Percentiles rank a stretch among this genome's conserved stretches.
phyloP scores from a whole-genome alignment of 2,329 filamentous ascomycete genomes.

The Fusarium citri region DNA sequence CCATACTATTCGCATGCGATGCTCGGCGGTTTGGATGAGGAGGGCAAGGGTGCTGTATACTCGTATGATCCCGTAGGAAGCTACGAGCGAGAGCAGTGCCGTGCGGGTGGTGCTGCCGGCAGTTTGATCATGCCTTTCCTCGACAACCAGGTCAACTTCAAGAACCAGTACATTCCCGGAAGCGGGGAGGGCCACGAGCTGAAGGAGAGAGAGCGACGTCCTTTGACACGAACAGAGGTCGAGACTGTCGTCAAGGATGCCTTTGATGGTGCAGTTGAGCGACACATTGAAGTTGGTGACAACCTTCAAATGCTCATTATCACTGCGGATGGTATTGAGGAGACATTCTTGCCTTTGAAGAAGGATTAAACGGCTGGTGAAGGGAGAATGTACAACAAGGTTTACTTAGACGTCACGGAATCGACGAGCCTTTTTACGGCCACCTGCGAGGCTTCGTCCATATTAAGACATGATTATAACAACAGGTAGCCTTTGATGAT shows the following conservation, averaged over 20 bases:
- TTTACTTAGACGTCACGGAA: conserved; percentile 43
- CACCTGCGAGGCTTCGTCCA: neutral
- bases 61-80: conserved; percentile 98
- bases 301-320: conserved; percentile 95
- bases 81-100: conserved; percentile 96
- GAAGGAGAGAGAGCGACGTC: conserved; percentile 75
- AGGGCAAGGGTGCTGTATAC: conserved; percentile 93
- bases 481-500: neutral
- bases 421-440: conserved; percentile 33
- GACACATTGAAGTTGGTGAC: conserved; percentile 99
- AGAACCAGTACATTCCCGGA: conserved; percentile 95
- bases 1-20: conserved; percentile 98
- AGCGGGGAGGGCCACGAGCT: conserved; percentile 86
- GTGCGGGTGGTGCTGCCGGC: conserved; percentile 90
- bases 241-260: conserved; percentile 94
- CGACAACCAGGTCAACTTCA: conserved; percentile 99
- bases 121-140: conserved; percentile 99
- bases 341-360: conserved; percentile 87
- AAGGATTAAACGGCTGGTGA: conserved; percentile 72
- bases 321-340: conserved; percentile 87
- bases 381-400: conserved; percentile 50
- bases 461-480: conserved; percentile 10
- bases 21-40: conserved; percentile 91
- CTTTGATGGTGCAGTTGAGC: conserved; percentile 97
- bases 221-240: conserved; percentile 78